Percentiles rank a stretch among this genome's conserved stretches.
These are phyloP conservation scores for Fusarium xyrophilum DNA, from an alignment of 2,329 filamentous ascomycete genomes.

Conservation along the genomic window DNA sequence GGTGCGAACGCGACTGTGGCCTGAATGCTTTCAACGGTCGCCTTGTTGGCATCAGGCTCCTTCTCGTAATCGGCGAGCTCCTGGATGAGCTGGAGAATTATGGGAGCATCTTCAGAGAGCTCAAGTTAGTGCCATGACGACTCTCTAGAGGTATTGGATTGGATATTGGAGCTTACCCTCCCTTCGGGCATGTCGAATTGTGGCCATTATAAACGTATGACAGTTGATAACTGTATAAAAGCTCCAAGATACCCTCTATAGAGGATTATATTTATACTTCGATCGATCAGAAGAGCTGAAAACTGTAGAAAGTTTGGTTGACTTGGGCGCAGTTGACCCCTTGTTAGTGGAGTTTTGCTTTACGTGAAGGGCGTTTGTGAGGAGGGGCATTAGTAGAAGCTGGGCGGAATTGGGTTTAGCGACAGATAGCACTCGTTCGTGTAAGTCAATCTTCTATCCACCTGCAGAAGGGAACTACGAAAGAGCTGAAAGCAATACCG, in stretches of 20 bases:
- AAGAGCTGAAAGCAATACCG: not conserved
- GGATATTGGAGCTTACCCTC: constrained; percentile 29
- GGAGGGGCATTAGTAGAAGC: constrained; percentile 19
- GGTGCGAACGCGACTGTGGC: constrained; percentile 80
- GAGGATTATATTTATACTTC: not conserved
- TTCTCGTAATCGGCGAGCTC: constrained; percentile 91
- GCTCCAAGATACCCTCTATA: not conserved
- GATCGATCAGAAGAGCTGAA: not conserved
- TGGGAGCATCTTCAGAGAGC: constrained; percentile 70
- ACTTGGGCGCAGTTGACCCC: not conserved
- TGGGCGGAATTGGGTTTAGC: constrained; percentile 2
- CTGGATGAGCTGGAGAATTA: constrained; percentile 81
- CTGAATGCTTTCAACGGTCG: constrained; percentile 75
- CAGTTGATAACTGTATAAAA: constrained; percentile 1
- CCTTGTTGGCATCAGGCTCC: constrained; percentile 74
- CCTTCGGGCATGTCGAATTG: constrained; percentile 38
- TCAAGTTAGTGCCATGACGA: constrained; percentile 15
- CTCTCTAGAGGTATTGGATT: not conserved
- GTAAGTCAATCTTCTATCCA: not conserved
- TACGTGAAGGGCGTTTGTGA: constrained; percentile 28
- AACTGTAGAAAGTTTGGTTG: not conserved
- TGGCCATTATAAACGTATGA: constrained; percentile 33
- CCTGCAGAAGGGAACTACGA: not conserved
- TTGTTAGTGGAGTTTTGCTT: constrained; percentile 19
- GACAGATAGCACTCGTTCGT: not conserved